A percentile compares a stretch with the other conserved stretches of the same genome.
phyloP scores from a whole-genome alignment of 1,139 yeast species.

The Geotrichum candidum region DNA sequence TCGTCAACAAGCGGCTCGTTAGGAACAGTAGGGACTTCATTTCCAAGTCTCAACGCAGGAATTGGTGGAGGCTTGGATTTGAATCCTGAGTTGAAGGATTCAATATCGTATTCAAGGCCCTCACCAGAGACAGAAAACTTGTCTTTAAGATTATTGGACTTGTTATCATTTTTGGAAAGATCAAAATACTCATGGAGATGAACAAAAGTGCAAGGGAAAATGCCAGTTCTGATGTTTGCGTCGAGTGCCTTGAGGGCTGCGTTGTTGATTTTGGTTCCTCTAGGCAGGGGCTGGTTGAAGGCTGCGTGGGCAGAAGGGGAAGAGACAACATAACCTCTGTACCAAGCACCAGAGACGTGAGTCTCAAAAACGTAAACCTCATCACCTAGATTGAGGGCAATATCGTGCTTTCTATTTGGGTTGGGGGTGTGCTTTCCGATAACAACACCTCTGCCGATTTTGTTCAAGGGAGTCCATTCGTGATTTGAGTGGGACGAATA shows the following conservation, averaged over 20 bases:
- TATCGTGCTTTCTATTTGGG: constrained; percentile 15
- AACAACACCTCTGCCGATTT: constrained; percentile 30
- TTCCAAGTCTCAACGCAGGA: constrained; percentile 30
- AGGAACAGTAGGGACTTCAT: constrained; percentile 26
- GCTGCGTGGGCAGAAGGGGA: constrained; percentile 30
- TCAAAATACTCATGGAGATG: constrained; percentile 30
- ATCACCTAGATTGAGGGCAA: constrained; percentile 64
- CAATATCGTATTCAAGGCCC: constrained; percentile 13
- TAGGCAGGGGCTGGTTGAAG: constrained; percentile 28
- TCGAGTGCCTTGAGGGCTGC: constrained; percentile 28
- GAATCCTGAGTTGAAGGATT: constrained; percentile 13
- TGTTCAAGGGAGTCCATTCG: constrained; percentile 41
- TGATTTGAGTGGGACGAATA: constrained; percentile 7
- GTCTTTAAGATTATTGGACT: not conserved
- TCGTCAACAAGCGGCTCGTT: constrained; percentile 34
- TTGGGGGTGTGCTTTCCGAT: constrained; percentile 26
- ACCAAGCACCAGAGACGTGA: constrained; percentile 57
- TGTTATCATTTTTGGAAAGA: constrained; percentile 15
- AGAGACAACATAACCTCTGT: constrained; percentile 59
- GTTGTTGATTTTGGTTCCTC: constrained; percentile 23
- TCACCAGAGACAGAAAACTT: constrained; percentile 12
- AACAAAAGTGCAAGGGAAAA: constrained; percentile 30
- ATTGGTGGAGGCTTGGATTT: constrained; percentile 29
- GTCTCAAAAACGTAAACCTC: constrained; percentile 73
- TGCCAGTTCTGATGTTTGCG: constrained; percentile 27